These are phyloP conservation scores for Closterium sp. DNA, from an alignment of 139 green algal species.

Conservation along the genomic window DNA sequence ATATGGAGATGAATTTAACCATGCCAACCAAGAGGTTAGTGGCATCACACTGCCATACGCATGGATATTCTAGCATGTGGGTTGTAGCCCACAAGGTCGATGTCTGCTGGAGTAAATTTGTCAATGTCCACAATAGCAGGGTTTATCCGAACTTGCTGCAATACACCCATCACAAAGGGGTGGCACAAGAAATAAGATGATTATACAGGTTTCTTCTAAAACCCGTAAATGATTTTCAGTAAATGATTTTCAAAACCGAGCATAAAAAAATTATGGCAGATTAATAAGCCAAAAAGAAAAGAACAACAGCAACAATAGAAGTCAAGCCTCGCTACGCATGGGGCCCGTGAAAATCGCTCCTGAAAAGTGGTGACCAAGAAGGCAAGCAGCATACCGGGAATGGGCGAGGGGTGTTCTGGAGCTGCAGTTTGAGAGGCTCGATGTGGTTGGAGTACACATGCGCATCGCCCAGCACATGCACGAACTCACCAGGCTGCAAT, in stretches of 20 bases:
- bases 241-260: neutral
- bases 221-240: neutral
- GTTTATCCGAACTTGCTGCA: slow-evolving; percentile 78
- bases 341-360: neutral
- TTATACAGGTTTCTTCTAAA: too few species aligned
- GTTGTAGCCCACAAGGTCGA: slow-evolving; percentile 84
- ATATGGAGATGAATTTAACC: too few species aligned
- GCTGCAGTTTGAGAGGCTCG: slow-evolving; percentile 91
- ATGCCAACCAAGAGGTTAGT: neutral
- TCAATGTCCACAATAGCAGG: slow-evolving; percentile 87
- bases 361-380: neutral
- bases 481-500: slow-evolving; percentile 86
- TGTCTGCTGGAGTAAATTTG: slow-evolving; percentile 81
- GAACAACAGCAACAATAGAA: neutral
- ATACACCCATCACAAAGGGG: neutral
- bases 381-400: slow-evolving; percentile 68
- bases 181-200: neutral
- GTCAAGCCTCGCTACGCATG: neutral
- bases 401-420: slow-evolving; percentile 71
- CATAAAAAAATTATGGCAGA: neutral
- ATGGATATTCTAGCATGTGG: slow-evolving; percentile 95
- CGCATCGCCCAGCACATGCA: slow-evolving; percentile 93
- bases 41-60: slow-evolving; percentile 91
- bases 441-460: slow-evolving; percentile 98
- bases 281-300: slow-evolving; percentile 2